phyloP scores from a whole-genome alignment of 2,329 filamentous ascomycete species.

The Ophiocordyceps camponoti-floridani region DNA sequence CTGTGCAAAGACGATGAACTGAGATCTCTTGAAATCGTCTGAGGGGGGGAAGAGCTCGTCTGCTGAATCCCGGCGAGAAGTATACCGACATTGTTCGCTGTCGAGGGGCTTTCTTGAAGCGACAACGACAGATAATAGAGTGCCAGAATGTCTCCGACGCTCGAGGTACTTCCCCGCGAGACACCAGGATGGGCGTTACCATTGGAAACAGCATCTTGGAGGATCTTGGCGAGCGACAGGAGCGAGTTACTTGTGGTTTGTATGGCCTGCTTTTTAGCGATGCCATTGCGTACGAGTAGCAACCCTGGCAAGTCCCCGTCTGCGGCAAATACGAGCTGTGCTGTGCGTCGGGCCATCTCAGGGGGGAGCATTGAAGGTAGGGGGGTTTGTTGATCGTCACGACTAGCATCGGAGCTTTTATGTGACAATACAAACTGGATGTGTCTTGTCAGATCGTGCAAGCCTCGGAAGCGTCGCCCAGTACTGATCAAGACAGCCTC shows the following conservation, averaged over 20 bases:
- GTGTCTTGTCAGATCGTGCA: slow-evolving; percentile 60
- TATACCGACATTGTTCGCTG: slow-evolving; percentile 95
- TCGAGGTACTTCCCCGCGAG: slow-evolving; percentile 41
- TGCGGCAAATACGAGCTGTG: slow-evolving; percentile 62
- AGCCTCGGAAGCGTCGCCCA: slow-evolving; percentile 49
- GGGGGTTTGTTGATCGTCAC: slow-evolving; percentile 2
- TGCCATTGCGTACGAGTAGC: slow-evolving; percentile 48
- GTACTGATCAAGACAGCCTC: slow-evolving; percentile 82
- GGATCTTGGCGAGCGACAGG: slow-evolving; percentile 89
- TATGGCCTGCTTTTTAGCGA: slow-evolving; percentile 61
- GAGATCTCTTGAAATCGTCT: slow-evolving; percentile 2
- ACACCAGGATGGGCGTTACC: slow-evolving; percentile 36
- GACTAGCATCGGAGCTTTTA: slow-evolving; percentile 3
- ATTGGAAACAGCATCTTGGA: slow-evolving; percentile 85
- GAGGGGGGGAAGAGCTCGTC: slow-evolving; percentile 13
- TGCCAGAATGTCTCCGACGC: slow-evolving; percentile 81
- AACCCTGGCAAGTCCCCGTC: slow-evolving; percentile 68
- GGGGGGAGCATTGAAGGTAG: slow-evolving; percentile 62
- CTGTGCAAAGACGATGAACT: slow-evolving; percentile 45
- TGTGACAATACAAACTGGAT: slow-evolving; percentile 54
- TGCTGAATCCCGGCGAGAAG: slow-evolving; percentile 90
- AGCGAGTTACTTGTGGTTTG: slow-evolving; percentile 93
- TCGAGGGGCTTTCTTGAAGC: slow-evolving; percentile 88
- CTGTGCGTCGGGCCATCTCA: slow-evolving; percentile 66
- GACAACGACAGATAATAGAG: slow-evolving; percentile 92